phyloP scores from a whole-genome alignment of 1,139 yeast species.

The Spathaspora sp. region DNA sequence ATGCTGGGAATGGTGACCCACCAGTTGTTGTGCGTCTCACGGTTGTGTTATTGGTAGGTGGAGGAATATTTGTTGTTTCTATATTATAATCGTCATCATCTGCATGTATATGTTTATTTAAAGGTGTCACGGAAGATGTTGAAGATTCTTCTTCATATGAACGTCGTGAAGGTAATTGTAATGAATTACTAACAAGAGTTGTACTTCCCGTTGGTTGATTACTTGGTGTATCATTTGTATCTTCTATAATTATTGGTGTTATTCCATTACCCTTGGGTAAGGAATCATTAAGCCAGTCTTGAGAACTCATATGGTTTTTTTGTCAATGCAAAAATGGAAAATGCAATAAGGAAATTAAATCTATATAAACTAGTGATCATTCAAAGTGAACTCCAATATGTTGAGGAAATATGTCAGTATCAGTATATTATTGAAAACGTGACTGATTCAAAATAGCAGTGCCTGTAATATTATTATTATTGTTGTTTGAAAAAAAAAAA shows the following conservation, averaged over 20 bases:
- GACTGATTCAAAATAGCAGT: no score
- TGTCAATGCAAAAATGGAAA: neutral
- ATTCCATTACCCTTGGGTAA: neutral
- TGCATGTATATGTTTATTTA: constrained; percentile 7
- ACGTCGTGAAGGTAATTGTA: constrained; percentile 10
- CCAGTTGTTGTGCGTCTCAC: constrained; percentile 9
- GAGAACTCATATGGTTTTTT: neutral
- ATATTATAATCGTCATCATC: constrained; percentile 5
- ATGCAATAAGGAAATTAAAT: neutral
- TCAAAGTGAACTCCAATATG: no score
- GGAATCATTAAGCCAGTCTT: neutral
- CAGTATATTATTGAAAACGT: no score
- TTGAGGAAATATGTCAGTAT: no score
- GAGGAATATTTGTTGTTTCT: constrained; percentile 1
- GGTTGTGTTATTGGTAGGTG: neutral
- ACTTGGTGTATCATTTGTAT: neutral
- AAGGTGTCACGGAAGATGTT: constrained; percentile 15
- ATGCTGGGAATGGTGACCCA: constrained; percentile 16
- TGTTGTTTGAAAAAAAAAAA: no score
- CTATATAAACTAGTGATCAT: no score
- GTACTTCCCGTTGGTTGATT: neutral
- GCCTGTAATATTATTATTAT: no score
- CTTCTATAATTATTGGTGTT: neutral
- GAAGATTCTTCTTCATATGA: constrained; percentile 14
- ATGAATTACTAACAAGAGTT: constrained; percentile 5